These are phyloP conservation scores for Lentinula aciculospora DNA, from an alignment of 768 basidiomycete species.

Conservation along the genomic window DNA sequence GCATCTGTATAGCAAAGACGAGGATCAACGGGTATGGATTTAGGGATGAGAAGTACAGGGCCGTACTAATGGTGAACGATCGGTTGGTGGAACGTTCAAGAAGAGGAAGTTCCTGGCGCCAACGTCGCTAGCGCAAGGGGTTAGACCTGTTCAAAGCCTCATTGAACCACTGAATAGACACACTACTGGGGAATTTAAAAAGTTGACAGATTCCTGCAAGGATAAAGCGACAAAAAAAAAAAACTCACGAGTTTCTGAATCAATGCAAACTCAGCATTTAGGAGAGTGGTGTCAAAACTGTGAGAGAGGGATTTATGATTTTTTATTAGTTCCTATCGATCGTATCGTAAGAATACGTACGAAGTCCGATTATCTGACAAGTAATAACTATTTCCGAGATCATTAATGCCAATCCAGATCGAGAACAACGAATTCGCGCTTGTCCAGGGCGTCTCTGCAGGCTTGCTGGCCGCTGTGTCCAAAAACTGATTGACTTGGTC, in stretches of 20 bases:
- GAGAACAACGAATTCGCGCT: conserved; percentile 54
- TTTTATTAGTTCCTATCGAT: not conserved
- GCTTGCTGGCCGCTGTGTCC: conserved; percentile 37
- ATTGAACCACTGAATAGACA: not conserved
- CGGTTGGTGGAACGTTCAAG: conserved; percentile 38
- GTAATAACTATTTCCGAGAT: conserved; percentile 53
- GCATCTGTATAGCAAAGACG: conserved; percentile 33
- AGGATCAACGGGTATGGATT: not conserved
- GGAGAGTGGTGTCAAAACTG: conserved; percentile 43
- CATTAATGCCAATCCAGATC: conserved; percentile 72
- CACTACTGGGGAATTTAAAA: conserved; percentile 23
- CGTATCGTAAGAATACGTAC: conserved; percentile 24
- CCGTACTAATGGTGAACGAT: conserved; percentile 36
- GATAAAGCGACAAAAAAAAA: not conserved
- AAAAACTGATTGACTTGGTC: conserved; percentile 64
- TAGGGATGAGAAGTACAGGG: not conserved
- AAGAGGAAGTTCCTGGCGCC: conserved; percentile 55
- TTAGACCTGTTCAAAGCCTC: not conserved
- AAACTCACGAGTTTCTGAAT: conserved; percentile 42
- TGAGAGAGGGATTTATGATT: conserved; percentile 1
- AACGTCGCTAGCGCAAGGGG: conserved; percentile 24
- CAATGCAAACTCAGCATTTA: conserved; percentile 44
- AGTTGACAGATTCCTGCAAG: conserved; percentile 10
- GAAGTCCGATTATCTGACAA: conserved; percentile 38
- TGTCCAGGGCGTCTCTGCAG: conserved; percentile 49